phyloP scores from a whole-genome alignment of 2,329 filamentous ascomycete genomes.

The Venturia asperata region DNA sequence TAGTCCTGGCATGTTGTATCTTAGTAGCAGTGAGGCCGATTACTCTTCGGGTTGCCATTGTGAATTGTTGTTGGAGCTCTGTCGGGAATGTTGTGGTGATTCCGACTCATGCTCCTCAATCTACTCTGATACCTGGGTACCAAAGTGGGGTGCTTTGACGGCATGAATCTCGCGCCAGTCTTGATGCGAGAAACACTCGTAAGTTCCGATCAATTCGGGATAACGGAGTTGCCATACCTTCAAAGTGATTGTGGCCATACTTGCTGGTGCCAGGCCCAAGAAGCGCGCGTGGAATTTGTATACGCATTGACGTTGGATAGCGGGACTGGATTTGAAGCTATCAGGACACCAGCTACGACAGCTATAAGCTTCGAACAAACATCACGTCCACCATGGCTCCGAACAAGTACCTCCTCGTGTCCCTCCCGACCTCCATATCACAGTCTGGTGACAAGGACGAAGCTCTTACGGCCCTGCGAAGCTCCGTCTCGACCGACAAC shows the following conservation, averaged over 20 bases:
- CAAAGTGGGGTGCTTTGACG: conserved; percentile 1
- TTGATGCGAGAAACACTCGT: neutral
- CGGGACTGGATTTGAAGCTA: neutral
- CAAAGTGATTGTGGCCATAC: too few relatives aligned
- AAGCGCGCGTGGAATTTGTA: neutral
- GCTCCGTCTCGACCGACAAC: conserved; percentile 66
- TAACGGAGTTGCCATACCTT: too few relatives aligned
- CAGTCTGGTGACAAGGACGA: conserved; percentile 74
- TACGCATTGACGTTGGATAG: neutral
- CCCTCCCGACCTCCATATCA: conserved; percentile 80
- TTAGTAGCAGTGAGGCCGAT: conserved; percentile 5
- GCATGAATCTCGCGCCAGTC: neutral
- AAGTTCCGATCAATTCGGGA: neutral
- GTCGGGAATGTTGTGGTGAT: neutral
- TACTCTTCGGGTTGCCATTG: conserved; percentile 6
- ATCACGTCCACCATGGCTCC: conserved; percentile 31
- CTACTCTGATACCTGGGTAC: neutral
- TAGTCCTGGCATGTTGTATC: neutral
- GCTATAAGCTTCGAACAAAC: neutral
- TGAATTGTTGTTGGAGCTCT: neutral
- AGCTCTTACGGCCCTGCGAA: conserved; percentile 67
- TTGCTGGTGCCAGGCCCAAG: neutral
- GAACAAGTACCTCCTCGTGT: conserved; percentile 76
- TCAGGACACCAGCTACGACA: neutral
- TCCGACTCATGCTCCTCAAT: neutral